These are phyloP conservation scores for Gracilaria domingensis DNA, from an alignment of 23 red algal genomes.

Conservation along the genomic window DNA sequence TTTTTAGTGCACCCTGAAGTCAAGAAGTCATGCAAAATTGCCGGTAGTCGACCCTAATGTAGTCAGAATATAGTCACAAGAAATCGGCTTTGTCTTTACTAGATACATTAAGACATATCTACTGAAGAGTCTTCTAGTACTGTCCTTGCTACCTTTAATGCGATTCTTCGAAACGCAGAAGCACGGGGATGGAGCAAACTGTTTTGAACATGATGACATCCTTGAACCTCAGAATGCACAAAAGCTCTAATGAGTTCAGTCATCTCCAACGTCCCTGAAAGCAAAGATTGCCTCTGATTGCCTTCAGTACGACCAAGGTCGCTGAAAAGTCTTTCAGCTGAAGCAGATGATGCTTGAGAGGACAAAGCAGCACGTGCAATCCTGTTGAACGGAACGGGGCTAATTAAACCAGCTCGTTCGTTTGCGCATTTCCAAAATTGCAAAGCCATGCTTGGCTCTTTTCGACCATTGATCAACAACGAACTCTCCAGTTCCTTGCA, in stretches of 20 bases:
- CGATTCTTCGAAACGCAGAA: neutral
- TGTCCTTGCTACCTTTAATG: neutral
- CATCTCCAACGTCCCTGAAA: neutral
- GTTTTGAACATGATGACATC: too few relatives aligned
- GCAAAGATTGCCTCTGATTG: too few relatives aligned
- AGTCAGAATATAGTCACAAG: too few relatives aligned
- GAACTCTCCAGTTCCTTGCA: neutral
- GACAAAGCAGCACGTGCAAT: conserved; percentile 7
- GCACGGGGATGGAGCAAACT: neutral
- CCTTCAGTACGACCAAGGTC: neutral
- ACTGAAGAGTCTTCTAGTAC: too few relatives aligned
- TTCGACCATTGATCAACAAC: neutral
- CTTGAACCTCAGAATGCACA: neutral
- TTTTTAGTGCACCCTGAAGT: too few relatives aligned
- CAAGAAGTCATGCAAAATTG: too few relatives aligned
- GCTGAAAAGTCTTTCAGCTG: neutral
- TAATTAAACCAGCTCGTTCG: neutral
- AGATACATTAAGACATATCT: too few relatives aligned
- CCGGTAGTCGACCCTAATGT: too few relatives aligned
- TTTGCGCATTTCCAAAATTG: conserved; percentile 1
- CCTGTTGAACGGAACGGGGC: neutral
- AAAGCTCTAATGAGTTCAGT: neutral
- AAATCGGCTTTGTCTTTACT: too few relatives aligned
- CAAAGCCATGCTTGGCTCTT: neutral
- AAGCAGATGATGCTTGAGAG: conserved; percentile 12